phyloP scores from a whole-genome alignment of 352 stramenopile species.

The Globisporangium okanoganense region DNA sequence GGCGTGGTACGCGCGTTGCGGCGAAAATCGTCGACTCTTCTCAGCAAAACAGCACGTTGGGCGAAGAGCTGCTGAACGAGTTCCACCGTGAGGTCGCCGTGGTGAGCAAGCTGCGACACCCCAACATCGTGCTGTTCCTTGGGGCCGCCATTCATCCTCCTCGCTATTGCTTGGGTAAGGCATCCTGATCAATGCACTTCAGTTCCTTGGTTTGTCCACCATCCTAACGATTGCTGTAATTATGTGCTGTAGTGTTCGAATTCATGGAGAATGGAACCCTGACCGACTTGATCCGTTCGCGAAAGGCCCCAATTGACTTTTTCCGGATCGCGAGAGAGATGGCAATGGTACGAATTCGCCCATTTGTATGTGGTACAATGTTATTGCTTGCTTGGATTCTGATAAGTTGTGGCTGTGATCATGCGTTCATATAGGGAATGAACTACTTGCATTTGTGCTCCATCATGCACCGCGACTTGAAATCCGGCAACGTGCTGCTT shows the following conservation, averaged over 20 bases:
- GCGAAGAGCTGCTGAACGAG: slow-evolving; percentile 80
- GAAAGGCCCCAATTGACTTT: slow-evolving; percentile 70
- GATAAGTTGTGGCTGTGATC: background rate
- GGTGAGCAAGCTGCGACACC: slow-evolving; percentile 81
- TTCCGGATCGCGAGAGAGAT: slow-evolving; percentile 75
- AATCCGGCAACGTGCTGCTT: slow-evolving; percentile 93
- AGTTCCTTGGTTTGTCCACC: background rate
- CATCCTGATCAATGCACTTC: background rate
- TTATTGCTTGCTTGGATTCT: background rate
- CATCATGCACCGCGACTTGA: slow-evolving; percentile 95
- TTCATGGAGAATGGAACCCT: slow-evolving; percentile 87
- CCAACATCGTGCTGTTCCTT: slow-evolving; percentile 86
- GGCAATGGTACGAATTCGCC: slow-evolving; percentile 49
- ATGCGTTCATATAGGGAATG: slow-evolving; percentile 62
- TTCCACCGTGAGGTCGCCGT: slow-evolving; percentile 84
- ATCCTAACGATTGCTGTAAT: background rate
- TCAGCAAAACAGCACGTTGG: slow-evolving; percentile 55
- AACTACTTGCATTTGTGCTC: slow-evolving; percentile 93
- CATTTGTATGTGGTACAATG: background rate
- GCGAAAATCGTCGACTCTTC: slow-evolving; percentile 80
- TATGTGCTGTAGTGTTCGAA: slow-evolving; percentile 59
- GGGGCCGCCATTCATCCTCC: slow-evolving; percentile 72
- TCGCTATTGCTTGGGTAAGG: slow-evolving; percentile 76
- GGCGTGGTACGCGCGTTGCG: slow-evolving; percentile 75
- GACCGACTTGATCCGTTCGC: slow-evolving; percentile 73